These are phyloP conservation scores for Trichophyton mentagrophytes DNA, from an alignment of 2,329 filamentous ascomycete genomes.

Conservation along the genomic window DNA sequence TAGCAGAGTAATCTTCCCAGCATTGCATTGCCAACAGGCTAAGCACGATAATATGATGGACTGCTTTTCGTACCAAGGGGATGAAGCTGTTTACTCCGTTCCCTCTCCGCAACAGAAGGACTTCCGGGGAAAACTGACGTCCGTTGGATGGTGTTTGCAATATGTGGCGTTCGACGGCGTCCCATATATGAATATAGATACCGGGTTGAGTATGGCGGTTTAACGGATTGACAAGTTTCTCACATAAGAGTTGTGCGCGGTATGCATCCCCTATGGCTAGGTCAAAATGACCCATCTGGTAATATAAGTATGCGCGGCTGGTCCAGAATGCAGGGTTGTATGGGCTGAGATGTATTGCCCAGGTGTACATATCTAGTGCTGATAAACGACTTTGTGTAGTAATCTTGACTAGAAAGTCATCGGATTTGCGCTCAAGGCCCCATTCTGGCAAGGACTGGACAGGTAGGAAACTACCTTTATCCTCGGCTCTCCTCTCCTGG, in stretches of 20 bases:
- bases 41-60: constrained; percentile 22
- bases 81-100: constrained; percentile 23
- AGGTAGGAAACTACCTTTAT: constrained; percentile 14
- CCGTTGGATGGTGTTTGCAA: constrained; percentile 12
- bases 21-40: constrained; percentile 21
- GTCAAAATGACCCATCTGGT: constrained; percentile 23
- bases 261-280: constrained; percentile 28
- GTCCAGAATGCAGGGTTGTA: constrained; percentile 30
- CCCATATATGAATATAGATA: constrained; percentile 20
- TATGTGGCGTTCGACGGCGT: constrained; percentile 25
- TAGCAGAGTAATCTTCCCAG: constrained; percentile 20
- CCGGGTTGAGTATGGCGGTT: constrained; percentile 18
- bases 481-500: not conserved
- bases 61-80: constrained; percentile 18
- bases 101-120: constrained; percentile 14
- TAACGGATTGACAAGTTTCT: constrained; percentile 17
- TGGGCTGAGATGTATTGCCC: constrained; percentile 23
- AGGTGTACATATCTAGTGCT: constrained; percentile 27
- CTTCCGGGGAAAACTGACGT: constrained; percentile 8
- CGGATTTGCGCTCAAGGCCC: constrained; percentile 13
- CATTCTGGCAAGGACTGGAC: constrained; percentile 20
- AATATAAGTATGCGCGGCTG: constrained; percentile 25
- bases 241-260: constrained; percentile 24
- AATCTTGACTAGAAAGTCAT: constrained; percentile 15
- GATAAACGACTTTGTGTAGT: constrained; percentile 11